A percentile compares a stretch with the other conserved stretches of the same genome.
phyloP scores from a whole-genome alignment of 2,329 filamentous ascomycete species.

The Fusarium circinatum region DNA sequence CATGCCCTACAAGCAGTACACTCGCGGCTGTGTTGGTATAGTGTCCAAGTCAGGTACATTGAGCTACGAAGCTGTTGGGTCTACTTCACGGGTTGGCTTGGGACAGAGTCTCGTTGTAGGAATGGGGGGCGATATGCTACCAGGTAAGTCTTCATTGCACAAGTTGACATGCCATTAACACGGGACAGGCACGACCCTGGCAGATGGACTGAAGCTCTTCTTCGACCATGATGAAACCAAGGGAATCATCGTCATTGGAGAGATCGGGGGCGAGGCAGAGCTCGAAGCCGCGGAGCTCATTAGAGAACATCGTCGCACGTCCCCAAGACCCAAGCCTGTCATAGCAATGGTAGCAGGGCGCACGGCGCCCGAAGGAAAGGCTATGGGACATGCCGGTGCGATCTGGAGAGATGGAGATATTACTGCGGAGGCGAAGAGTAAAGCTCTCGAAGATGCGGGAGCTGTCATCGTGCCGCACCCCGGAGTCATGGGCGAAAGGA shows the following conservation, averaged over 20 bases:
- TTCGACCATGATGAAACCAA: conserved; percentile 75
- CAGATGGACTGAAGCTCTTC: conserved; percentile 75
- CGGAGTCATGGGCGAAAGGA: conserved; percentile 50
- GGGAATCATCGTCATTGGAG: conserved; percentile 77
- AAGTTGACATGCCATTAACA: not conserved
- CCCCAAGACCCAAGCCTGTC: conserved; percentile 70
- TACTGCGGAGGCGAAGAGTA: conserved; percentile 47
- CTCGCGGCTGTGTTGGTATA: conserved; percentile 75
- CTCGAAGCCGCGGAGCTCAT: conserved; percentile 78
- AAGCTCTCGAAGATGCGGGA: conserved; percentile 49
- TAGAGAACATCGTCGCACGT: conserved; percentile 64
- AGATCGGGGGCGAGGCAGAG: conserved; percentile 76
- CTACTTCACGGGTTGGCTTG: conserved; percentile 76
- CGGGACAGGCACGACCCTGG: conserved; percentile 67
- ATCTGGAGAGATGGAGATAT: conserved; percentile 53
- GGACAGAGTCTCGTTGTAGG: conserved; percentile 82
- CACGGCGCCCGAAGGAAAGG: conserved; percentile 67
- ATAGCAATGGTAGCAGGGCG: conserved; percentile 73
- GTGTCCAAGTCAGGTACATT: conserved; percentile 84
- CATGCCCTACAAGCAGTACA: conserved; percentile 54
- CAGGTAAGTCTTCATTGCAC: conserved; percentile 54
- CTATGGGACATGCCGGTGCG: conserved; percentile 81
- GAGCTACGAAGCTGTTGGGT: conserved; percentile 82
- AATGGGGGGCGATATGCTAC: conserved; percentile 80
- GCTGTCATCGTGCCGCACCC: conserved; percentile 53